Conservation (phyloP, 768 basidiomycete species). For the Lepiota subincarnata region DNA sequence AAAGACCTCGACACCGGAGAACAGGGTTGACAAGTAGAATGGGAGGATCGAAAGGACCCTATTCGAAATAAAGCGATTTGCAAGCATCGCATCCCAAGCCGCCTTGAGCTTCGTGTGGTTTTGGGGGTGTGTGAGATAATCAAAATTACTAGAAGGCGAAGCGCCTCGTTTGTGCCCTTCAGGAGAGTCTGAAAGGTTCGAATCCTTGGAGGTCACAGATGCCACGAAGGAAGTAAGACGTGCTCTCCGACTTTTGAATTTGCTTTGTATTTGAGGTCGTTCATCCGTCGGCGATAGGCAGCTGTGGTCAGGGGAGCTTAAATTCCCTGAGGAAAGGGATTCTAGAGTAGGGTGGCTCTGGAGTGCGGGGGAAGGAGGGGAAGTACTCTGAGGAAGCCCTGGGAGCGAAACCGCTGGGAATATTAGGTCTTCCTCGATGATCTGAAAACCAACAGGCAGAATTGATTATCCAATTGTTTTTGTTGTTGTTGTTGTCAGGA, state of each 20-base stretch:
- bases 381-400: conserved; percentile 15
- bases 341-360: neutral
- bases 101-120: conserved; percentile 59
- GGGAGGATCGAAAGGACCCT: conserved; percentile 57
- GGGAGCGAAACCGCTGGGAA: conserved; percentile 49
- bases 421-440: conserved; percentile 70
- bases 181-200: neutral
- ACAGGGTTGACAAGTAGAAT: conserved; percentile 61
- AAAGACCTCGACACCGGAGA: conserved; percentile 47
- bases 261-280: conserved; percentile 10
- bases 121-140: conserved; percentile 36
- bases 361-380: conserved; percentile 16
- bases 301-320: conserved; percentile 20
- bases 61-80: conserved; percentile 49
- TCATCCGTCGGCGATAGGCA: neutral
- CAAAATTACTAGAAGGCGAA: neutral
- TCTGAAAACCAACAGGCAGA: conserved; percentile 29
- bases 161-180: neutral
- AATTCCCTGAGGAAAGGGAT: conserved; percentile 6
- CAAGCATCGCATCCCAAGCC: conserved; percentile 68
- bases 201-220: neutral
- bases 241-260: conserved; percentile 16
- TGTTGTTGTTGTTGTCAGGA: neutral
- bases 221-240: conserved; percentile 6
- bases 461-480: conserved; percentile 5